Evolutionary conservation across 2,329 filamentous ascomycete genomes (phyloP), one percentile per base, ranked within the genome.

Genomic region (Aspergillus pseudonomiae): DNA sequence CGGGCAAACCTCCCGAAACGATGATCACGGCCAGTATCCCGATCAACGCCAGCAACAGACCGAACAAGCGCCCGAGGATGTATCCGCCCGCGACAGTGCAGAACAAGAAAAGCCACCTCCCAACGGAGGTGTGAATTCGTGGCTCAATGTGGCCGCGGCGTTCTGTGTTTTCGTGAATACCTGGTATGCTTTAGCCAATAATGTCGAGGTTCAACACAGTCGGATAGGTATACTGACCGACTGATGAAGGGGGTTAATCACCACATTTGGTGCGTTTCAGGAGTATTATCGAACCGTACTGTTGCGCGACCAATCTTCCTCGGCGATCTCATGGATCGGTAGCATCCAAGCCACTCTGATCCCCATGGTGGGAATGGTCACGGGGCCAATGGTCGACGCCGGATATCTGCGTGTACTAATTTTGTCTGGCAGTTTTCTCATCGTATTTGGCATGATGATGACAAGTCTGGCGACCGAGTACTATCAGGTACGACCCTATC

Each of bases 351-450:
- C 78, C 16, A 82, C 83, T 59, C 70, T 85, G 19, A 77, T 85
- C 26, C 75, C 83, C 41, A 76, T 80, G 58, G 76, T 80, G 4
- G 81, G 82, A 2, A 73, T 83, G n/a, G 66, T 82, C 11, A 78
- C 81, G n/a, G 83, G 83, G 2, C 82, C 82, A 0, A 60, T 85
- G 43, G 83, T 82, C 63, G 83, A 85, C 69, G 71, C 75, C 4
- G 82, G 82, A 5, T 80, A 81, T 59, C 74, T 82, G 34, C 75
- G 77, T 2, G 53, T 63, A 28, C 69, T 84, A 26, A 75, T 84
- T 9, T 43, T 77, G 24, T 67, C 72, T 19, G 82, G 83, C 14
- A 76, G 75, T 21, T 75, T 79, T 61, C 67, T 81, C 19, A 75
- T 80, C 2, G 70, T 74, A 1, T 70, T 74, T 32, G 73, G 73